Percentiles rank a stretch among this genome's conserved stretches.
These are phyloP conservation scores for Lepiota brunneoincarnata DNA, from an alignment of 768 basidiomycete genomes.

Conservation along the genomic window DNA sequence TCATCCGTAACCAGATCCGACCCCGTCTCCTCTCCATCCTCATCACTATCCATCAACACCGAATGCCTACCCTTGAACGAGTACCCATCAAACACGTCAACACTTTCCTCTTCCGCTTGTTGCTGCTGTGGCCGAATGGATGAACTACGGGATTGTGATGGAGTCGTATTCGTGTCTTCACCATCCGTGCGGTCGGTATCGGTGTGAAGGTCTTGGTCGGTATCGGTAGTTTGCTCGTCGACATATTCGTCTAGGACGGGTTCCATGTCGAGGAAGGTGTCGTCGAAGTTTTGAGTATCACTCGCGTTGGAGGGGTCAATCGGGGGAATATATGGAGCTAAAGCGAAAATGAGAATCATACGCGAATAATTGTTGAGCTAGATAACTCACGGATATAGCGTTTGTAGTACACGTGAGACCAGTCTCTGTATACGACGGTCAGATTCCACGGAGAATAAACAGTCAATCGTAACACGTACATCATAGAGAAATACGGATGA, in stretches of 20 bases:
- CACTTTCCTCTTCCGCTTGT: constrained; percentile 42
- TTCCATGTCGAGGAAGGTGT: constrained; percentile 94
- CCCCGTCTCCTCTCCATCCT: constrained; percentile 47
- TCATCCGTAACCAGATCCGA: constrained; percentile 16
- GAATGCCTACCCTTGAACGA: constrained; percentile 89
- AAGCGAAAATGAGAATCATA: constrained; percentile 7
- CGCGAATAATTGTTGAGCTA: constrained; percentile 8
- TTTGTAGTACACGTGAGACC: constrained; percentile 93
- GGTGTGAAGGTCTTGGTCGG: constrained; percentile 52
- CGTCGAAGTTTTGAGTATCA: constrained; percentile 98
- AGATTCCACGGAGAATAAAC: constrained; percentile 12
- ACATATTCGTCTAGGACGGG: constrained; percentile 77
- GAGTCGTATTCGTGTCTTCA: constrained; percentile 75
- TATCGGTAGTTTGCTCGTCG: constrained; percentile 51
- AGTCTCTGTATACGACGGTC: constrained; percentile 56
- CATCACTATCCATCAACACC: constrained; percentile 71
- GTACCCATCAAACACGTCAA: constrained; percentile 92
- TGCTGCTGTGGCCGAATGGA: constrained; percentile 43
- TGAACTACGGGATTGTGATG: constrained; percentile 76
- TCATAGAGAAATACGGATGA: constrained; percentile 94
- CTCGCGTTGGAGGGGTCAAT: constrained; percentile 89
- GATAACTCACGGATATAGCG: constrained; percentile 81
- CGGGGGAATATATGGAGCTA: constrained; percentile 90
- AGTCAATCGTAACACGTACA: constrained; percentile 46
- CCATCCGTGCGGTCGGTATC: constrained; percentile 73